Evolutionary conservation across 208 protist species (phyloP), one percentile per base, ranked within the genome.

Genomic region (Kentomonas sorsogonicus): DNA sequence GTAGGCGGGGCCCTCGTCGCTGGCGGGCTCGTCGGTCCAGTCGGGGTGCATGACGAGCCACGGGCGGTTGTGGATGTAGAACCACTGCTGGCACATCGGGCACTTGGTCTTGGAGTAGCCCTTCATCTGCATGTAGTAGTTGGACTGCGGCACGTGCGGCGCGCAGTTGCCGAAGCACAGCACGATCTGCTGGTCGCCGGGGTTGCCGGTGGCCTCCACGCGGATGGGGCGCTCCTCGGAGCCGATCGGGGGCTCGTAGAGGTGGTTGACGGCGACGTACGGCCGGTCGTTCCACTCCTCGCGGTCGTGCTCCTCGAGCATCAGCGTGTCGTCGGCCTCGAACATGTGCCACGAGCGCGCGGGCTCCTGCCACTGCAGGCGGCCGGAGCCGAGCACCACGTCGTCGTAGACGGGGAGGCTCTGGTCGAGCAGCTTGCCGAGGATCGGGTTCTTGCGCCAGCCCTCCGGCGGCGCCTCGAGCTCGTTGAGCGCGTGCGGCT

Each of bases 41-140:
- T 92, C 85, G n/a, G 84, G 82, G 72, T 94, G 82, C 80, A 94
- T 94, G 50, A 94, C 79, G 38, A 94, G 68, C 83, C 82, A 91
- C 38, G 83, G 82, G 70, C 83, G 77, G 74, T 91, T 95, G 77
- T 91, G 83, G 58, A 93, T 74, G 64, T 93, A 93, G 66, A 91
- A 92, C 74, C 75, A 93, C 69, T 91, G 85, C 68, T 92, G 89
- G 62, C 78, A 91, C 83, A 91, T 91, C 31, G 83, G 83, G 69
- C 85, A 91, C 73, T 92, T 91, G 66, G 69, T 86, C 78, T 90
- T 93, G 50, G 58, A 77, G 74, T 95, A 95, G 46, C 83, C 85
- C 78, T 95, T 95, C 79, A 95, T 91, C 73, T 83, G 75, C 83
- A 95, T 95, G 67, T 90, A 88, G 73, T 92, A 95, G 55, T 83